A percentile compares a stretch with the other conserved stretches of the same genome.
phyloP scores from a whole-genome alignment of 106 monocot genomes.

The Dendrobium nobile region DNA sequence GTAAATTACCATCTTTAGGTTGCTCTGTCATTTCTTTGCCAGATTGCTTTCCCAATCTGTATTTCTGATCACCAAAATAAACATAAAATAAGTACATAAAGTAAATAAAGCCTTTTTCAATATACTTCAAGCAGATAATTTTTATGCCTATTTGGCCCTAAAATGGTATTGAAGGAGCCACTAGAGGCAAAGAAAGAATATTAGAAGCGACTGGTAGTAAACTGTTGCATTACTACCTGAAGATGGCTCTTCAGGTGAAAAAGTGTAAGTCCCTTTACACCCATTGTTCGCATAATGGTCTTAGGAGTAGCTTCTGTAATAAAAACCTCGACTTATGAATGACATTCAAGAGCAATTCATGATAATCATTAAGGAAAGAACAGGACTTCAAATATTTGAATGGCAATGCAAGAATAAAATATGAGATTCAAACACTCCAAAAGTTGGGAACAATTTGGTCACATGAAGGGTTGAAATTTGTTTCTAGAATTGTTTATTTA shows the following conservation, averaged over 20 bases:
- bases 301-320: slow-evolving; percentile 89
- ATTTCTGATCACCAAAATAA: slow-evolving; percentile 40
- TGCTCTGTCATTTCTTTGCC: slow-evolving; percentile 89
- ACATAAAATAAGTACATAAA: neutral
- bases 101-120: neutral
- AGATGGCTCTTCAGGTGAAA: slow-evolving; percentile 98
- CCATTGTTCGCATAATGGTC: slow-evolving; percentile 92
- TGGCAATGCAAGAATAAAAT: neutral
- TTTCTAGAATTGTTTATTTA: neutral
- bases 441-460: neutral
- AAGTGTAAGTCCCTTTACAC: slow-evolving; percentile 86
- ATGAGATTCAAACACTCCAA: neutral
- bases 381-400: neutral
- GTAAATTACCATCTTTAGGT: slow-evolving; percentile 83
- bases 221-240: slow-evolving; percentile 41
- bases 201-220: neutral
- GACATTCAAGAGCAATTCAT: neutral
- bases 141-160: neutral
- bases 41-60: slow-evolving; percentile 88
- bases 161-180: neutral
- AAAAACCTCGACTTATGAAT: slow-evolving; percentile 3
- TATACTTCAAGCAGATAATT: neutral
- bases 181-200: neutral
- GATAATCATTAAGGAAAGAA: neutral
- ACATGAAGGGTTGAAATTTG: neutral